These are phyloP conservation scores for Podospora pseudoanserina DNA, from an alignment of 495 filamentous ascomycete genomes.

Conservation along the genomic window DNA sequence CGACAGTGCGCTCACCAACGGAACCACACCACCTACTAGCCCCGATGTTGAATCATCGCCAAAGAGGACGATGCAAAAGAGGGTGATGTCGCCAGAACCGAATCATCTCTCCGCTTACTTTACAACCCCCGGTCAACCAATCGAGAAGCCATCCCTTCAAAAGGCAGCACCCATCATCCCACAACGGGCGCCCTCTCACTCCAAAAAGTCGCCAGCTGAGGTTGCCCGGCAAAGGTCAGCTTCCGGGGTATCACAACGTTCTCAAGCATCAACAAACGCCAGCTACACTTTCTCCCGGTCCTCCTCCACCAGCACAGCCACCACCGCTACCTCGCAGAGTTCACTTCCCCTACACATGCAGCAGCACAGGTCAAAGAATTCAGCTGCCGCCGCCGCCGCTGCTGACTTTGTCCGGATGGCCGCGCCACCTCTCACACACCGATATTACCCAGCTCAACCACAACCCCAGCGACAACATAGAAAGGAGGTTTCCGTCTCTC, in stretches of 20 bases:
- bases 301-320: constrained; percentile 47
- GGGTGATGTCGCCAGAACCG: constrained; percentile 56
- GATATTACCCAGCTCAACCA: constrained; percentile 1
- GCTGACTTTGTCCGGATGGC: constrained; percentile 6
- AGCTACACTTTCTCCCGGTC: constrained; percentile 48
- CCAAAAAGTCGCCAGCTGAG: constrained; percentile 61
- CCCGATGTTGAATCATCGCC: constrained; percentile 68
- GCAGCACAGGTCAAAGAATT: constrained; percentile 36
- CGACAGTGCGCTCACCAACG: constrained; percentile 56
- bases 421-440: constrained; percentile 12
- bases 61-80: constrained; percentile 47
- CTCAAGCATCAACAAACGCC: constrained; percentile 41
- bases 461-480: constrained; percentile 23
- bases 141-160: constrained; percentile 26
- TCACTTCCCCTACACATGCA: constrained; percentile 22
- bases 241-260: constrained; percentile 50
- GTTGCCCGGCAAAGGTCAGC: constrained; percentile 62
- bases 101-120: constrained; percentile 86
- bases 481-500: constrained; percentile 31
- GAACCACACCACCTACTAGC: constrained; percentile 60
- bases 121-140: constrained; percentile 47
- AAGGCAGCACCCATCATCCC: constrained; percentile 63
- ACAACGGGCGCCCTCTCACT: constrained; percentile 74
- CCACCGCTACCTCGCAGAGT: constrained; percentile 33
- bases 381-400: constrained; percentile 24